Conservation (phyloP, 148 eudicot species). For the Limonium bicolor region DNA sequence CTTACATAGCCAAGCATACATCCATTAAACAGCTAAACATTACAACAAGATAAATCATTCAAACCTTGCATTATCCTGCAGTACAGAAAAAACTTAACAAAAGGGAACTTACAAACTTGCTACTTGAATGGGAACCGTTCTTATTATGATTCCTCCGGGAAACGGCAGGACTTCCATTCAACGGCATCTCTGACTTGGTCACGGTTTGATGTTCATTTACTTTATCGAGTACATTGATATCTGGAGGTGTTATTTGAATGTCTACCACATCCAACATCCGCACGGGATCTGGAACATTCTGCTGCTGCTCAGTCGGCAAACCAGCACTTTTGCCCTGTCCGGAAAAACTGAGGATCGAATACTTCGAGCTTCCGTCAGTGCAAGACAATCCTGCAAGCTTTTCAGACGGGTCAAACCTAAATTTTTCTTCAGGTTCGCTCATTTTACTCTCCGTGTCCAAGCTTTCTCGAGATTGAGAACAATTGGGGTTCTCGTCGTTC, state of each 20-base stretch:
- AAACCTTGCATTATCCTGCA: background rate
- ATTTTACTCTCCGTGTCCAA: background rate
- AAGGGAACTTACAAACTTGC: slow-evolving; percentile 12
- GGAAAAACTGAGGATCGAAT: slow-evolving; percentile 10
- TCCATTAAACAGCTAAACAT: background rate
- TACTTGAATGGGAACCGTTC: slow-evolving; percentile 4
- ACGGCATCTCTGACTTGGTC: slow-evolving; percentile 2
- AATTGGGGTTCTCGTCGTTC: slow-evolving; percentile 8
- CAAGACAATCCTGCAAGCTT: slow-evolving; percentile 8
- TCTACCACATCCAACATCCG: slow-evolving; percentile 11
- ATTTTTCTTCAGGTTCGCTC: background rate
- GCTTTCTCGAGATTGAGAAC: background rate
- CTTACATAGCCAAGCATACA: too few relatives aligned
- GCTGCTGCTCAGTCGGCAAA: background rate
- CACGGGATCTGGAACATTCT: background rate
- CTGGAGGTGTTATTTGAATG: slow-evolving; percentile 43
- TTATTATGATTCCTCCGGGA: background rate
- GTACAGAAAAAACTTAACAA: background rate
- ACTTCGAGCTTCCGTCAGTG: background rate
- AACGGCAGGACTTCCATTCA: slow-evolving; percentile 8
- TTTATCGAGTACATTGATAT: slow-evolving; percentile 10
- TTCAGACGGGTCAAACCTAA: slow-evolving; percentile 9
- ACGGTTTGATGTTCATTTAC: background rate
- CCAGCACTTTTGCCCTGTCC: background rate
- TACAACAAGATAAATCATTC: background rate